Conservation (phyloP, 257 asterid genomes). For the Fraxinus pennsylvanica region DNA sequence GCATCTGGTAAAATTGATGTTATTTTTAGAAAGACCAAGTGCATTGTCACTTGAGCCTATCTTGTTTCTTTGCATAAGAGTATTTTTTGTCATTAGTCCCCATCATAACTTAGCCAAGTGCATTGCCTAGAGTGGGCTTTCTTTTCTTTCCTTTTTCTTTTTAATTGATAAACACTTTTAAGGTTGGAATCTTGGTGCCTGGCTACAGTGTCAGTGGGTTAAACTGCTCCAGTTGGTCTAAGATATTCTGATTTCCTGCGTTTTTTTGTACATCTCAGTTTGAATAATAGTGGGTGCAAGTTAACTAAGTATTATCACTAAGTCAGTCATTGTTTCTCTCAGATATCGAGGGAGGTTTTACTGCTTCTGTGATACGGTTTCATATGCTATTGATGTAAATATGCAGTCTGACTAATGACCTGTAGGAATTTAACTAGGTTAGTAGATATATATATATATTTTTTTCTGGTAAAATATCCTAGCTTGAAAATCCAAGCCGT, state of each 20-base stretch:
- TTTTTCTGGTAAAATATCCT: too few species aligned
- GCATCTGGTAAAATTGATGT: slow-evolving; percentile 55
- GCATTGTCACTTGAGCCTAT: not conserved
- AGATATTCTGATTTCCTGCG: not conserved
- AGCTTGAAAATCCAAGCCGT: too few species aligned
- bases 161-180: not conserved
- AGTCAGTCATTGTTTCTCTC: not conserved
- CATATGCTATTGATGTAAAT: not conserved
- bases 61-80: not conserved
- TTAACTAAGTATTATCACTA: not conserved
- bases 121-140: slow-evolving; percentile 10
- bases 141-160: not conserved
- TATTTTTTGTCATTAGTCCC: slow-evolving; percentile 1
- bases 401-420: not conserved
- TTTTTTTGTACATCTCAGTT: not conserved
- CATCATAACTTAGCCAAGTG: not conserved
- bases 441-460: not conserved
- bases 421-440: not conserved
- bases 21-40: not conserved
- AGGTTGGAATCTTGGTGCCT: not conserved
- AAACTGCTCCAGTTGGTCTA: not conserved
- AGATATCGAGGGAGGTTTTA: not conserved
- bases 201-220: not conserved
- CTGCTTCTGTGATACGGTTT: not conserved
- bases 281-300: not conserved